Conservation (phyloP, 1,284 basidiomycete genomes). For the Inonotus hispidus region DNA sequence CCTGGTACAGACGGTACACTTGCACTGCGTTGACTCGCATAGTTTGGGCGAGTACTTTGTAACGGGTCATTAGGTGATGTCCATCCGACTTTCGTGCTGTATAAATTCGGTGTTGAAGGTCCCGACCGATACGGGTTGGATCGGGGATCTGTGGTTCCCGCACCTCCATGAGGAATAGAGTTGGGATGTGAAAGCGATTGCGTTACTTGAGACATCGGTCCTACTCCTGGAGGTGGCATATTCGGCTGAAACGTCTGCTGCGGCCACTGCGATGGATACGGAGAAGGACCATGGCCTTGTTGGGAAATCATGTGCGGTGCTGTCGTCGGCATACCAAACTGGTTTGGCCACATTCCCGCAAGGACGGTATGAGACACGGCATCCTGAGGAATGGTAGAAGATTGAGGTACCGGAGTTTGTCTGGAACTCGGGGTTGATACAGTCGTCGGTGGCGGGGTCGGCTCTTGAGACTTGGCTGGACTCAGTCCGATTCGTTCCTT, state of each 20-base stretch:
- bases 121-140: background rate
- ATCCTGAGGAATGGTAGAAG: background rate
- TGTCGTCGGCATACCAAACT: background rate
- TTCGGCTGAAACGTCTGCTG: background rate
- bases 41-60: background rate
- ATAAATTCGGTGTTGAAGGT: background rate
- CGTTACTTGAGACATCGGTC: background rate
- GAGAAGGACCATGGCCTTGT: background rate
- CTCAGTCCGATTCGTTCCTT: constrained; percentile 4
- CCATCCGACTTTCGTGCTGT: background rate
- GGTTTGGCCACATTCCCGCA: background rate
- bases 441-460: constrained; percentile 4
- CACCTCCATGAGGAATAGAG: background rate
- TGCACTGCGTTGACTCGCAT: background rate
- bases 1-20: background rate
- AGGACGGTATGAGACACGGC: background rate
- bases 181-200: background rate
- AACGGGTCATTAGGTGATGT: background rate
- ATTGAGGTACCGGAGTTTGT: background rate
- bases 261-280: background rate
- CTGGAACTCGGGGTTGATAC: background rate
- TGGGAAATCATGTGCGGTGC: background rate
- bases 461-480: background rate
- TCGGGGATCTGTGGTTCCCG: constrained; percentile 1
- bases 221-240: background rate